Evolutionary conservation across 1,284 basidiomycete species (phyloP), one percentile per base, ranked within the genome.

Genomic region (Phlebopus sp.): DNA sequence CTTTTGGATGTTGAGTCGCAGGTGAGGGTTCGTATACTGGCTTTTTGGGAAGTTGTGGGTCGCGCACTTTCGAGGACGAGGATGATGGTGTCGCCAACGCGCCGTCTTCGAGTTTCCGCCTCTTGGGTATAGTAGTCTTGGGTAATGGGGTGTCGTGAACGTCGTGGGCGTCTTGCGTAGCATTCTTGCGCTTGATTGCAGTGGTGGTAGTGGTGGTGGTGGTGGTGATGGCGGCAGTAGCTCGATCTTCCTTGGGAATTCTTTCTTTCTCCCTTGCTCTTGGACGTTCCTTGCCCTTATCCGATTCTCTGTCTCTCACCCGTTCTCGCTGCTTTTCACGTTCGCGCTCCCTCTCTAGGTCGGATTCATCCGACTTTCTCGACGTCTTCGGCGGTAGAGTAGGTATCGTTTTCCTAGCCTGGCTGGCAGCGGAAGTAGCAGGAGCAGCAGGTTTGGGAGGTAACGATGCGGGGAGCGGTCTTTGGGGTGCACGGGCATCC

Each of bases 21-120:
- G 56, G 46, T 1, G 54, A 49, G 7, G 43, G 44, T 31, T 70
- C 68, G 10, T 59, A 58, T 15, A 52, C 35, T 9, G 55, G 52
- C 55, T 69, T 71, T 55, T 68, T 67, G 35, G 62, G 63, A 3
- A 67, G 49, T 3, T 59, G 59, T 19, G 58, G 46, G 31, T 71
- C 67, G 30, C 56, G 62, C 27, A 29, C 8, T 34, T 55, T 59
- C 11, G 44, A 53, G 18, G 51, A 43, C 38, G 42, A 34, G 17
- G 58, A 52, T 30, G 61, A 55, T 3, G 40, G 37, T n/a, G 50
- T n/a, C 9, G 50, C 18, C 5, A 47, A 46, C 44, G 43, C 47
- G 31, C 58, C 55, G 4, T 62, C 60, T 15, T 73, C 73, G 21
- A 67, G 64, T 56, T 64, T 77, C 36, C 74, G 68, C 49, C 67